Evolutionary conservation across 371 early-diverging fungal genomes (phyloP), one percentile per base, ranked within the genome.

Genomic region (Mortierella polycephala): DNA sequence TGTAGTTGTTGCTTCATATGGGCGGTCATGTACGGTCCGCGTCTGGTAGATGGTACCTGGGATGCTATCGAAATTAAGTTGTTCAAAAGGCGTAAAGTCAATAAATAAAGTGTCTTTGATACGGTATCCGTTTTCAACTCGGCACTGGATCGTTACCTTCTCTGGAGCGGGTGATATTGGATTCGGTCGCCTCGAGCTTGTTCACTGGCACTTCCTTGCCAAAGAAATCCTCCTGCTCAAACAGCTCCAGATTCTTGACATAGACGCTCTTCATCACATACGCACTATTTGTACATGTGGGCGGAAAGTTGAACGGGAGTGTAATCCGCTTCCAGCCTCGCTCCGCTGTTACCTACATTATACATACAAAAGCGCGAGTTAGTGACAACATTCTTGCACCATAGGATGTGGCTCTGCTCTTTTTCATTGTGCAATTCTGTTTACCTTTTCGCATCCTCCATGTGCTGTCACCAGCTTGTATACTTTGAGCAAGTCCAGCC

Each of bases 251-350:
- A 62, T 88, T 88, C 67, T 87, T 87, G 63, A 87, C 90, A 80
- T 94, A 95, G 0, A 92, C 86, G 14, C 88, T 86, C 81, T 94
- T 94, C 55, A 93, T 83, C 61, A 93, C 91, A 76, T 90, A 94
- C 9, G 94, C 94, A 63, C 91, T 89, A 75, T 94, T 95, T 23
- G 94, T 95, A 79, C 95, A 94, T 12, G 94, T 95, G 11, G 90
- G 81, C 7, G 95, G 94, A 60, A 95, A 91, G 66, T 94, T 86
- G 77, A 95, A 93, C 0, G 91, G 90, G 62, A 87, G 83, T 51
- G 91, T 87, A 16, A 95, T 87, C 79, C 90, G 87, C 68, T 90
- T 92, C 95, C 95, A 95, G 14, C 91, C 89, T 49, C 93, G 88
- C 54, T 92, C 91, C 41, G 84, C 75, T 8, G 93, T 91, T 21